Evolutionary conservation across 2,329 filamentous ascomycete species (phyloP), one percentile per base, ranked within the genome.

Genomic region (Rutstroemia sp.): DNA sequence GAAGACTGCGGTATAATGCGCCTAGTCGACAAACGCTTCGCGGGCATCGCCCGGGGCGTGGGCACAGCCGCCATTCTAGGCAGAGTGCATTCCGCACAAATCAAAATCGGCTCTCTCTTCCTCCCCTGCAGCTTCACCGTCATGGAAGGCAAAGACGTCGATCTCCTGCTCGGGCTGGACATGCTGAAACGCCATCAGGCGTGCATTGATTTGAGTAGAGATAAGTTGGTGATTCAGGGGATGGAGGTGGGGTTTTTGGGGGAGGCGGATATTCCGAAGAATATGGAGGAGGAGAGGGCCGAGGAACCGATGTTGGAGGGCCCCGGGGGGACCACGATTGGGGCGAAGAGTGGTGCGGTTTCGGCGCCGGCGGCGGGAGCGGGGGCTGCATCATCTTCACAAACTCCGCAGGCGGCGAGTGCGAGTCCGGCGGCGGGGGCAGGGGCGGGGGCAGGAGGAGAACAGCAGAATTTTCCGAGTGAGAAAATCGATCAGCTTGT

Each of bases 111-210:
- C 53, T 83, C 81, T 44, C 82, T 92, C 60, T 91, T 90, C 69
- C 78, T 99, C 64, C 87, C 92, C 2, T 97, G 92, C 74, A 94
- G 91, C 58, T 99, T 99, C 72, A 99, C 94, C 3, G 94, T 99
- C 68, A 99, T 99, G 94, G 94, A 99, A 74, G 94, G 94, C 62
- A 99, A 97, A 73, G 85, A 90, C 52, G 94, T 99, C 23, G 94
- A 97, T 70, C 78, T 99, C 17, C 80, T 99, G 2, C 82, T 99
- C 12, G 94, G 94, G 3, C 76, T 99, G 44, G 94, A 99, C 71
- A 99, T 99, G 89, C 79, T 99, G 60, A 96, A 95, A 75, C 84
- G 94, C 40, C 92, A 97, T 72, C 92, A 96, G 72, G 94, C 92
- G 38, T 88, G 81, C 65, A 92, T 99, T 67, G 94, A 99, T 70